phyloP scores from a whole-genome alignment of 768 basidiomycete species.

The Scleroderma citrinum region DNA sequence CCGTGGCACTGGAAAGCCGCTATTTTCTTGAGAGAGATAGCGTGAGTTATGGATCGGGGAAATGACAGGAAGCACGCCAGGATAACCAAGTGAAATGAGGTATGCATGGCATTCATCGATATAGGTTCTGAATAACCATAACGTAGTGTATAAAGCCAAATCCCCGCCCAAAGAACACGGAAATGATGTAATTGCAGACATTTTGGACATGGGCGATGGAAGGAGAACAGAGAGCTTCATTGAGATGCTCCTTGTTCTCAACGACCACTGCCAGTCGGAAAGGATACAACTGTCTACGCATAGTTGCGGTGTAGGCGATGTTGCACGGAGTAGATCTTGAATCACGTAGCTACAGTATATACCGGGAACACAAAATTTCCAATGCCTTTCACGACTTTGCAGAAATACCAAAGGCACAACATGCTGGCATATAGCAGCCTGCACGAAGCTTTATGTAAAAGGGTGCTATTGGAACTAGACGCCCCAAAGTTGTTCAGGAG shows the following conservation, averaged over 20 bases:
- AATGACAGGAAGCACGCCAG: conserved; percentile 44
- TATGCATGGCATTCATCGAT: conserved; percentile 56
- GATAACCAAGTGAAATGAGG: conserved; percentile 44
- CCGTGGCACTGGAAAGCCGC: conserved; percentile 32
- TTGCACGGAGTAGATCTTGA: conserved; percentile 35
- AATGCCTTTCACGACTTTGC: conserved; percentile 48
- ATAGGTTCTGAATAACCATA: conserved; percentile 39
- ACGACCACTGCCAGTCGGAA: conserved; percentile 50
- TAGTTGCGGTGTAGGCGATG: conserved; percentile 63
- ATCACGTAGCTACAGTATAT: conserved; percentile 43
- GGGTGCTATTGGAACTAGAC: conserved; percentile 60
- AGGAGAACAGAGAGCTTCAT: conserved; percentile 36
- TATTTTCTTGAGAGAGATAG: conserved; percentile 21
- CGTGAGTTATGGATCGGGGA: conserved; percentile 17
- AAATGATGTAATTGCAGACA: conserved; percentile 36
- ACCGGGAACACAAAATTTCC: conserved; percentile 40
- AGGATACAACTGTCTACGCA: conserved; percentile 52
- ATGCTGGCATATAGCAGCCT: not conserved
- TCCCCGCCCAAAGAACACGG: conserved; percentile 78
- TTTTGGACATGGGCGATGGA: conserved; percentile 27
- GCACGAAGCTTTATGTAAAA: conserved; percentile 26
- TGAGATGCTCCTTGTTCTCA: conserved; percentile 38
- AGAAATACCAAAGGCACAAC: conserved; percentile 54
- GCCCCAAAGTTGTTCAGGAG: conserved; percentile 75
- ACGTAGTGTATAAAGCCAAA: conserved; percentile 43